Conservation (phyloP, 306 rosid genomes). For the Malus fusca region DNA sequence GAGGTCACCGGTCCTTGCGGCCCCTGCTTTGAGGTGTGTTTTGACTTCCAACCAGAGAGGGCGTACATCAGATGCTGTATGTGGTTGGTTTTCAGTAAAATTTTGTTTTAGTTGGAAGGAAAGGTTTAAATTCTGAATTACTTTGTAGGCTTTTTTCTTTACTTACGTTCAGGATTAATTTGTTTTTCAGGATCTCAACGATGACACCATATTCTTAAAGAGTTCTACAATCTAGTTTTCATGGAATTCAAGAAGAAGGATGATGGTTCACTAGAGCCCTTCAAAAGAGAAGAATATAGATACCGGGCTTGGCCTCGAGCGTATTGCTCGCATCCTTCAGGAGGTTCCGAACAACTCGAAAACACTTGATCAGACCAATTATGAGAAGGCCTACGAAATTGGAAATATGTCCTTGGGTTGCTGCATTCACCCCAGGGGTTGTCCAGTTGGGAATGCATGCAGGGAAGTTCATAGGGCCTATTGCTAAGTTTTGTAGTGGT, state of each 20-base stretch:
- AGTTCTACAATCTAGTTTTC: conserved; percentile 83
- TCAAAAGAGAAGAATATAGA: conserved; percentile 78
- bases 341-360: conserved; percentile 86
- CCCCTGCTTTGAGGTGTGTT: conserved; percentile 87
- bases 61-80: conserved; percentile 48
- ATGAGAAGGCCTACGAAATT: conserved; percentile 58
- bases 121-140: conserved; percentile 18
- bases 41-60: conserved; percentile 76
- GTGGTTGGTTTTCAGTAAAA: conserved; percentile 6
- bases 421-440: conserved; percentile 77
- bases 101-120: conserved; percentile 2
- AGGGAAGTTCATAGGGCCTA: conserved; percentile 82
- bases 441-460: conserved; percentile 74
- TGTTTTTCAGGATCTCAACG: conserved; percentile 63
- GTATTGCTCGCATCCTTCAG: conserved; percentile 87
- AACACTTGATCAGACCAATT: conserved; percentile 86
- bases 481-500: conserved; percentile 88
- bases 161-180: background rate
- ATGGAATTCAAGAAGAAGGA: conserved; percentile 86
- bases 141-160: background rate
- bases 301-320: conserved; percentile 94
- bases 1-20: conserved; percentile 85
- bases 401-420: conserved; percentile 72
- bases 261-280: conserved; percentile 74
- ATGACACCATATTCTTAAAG: conserved; percentile 68